Conservation (phyloP, 1,284 basidiomycete genomes). For the Tausonia pullulans region DNA sequence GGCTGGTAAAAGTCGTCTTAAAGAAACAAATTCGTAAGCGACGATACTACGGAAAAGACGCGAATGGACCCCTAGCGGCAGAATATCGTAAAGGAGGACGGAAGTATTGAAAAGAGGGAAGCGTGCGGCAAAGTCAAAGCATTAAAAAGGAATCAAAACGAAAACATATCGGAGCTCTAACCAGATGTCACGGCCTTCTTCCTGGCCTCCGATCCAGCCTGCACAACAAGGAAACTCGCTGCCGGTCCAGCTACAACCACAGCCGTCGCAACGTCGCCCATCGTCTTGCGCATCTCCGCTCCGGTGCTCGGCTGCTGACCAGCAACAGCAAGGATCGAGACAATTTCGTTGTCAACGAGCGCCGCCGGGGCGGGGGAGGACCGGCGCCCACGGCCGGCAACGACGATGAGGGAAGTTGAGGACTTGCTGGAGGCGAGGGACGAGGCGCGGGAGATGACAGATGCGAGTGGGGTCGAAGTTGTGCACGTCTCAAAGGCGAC, state of each 20-base stretch:
- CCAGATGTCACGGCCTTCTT: too few relatives aligned
- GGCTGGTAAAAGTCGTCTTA: too few relatives aligned
- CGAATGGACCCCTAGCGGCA: too few relatives aligned
- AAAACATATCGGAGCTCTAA: too few relatives aligned
- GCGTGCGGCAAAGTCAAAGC: too few relatives aligned
- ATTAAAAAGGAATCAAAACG: too few relatives aligned
- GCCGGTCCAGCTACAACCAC: slow-evolving; percentile 52
- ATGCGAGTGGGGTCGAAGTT: slow-evolving; percentile 47
- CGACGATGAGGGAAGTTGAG: slow-evolving; percentile 36
- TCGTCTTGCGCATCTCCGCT: slow-evolving; percentile 59
- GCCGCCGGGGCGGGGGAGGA: slow-evolving; percentile 48
- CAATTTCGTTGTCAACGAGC: slow-evolving; percentile 43
- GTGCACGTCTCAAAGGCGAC: slow-evolving; percentile 47
- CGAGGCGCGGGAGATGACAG: slow-evolving; percentile 39
- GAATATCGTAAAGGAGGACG: too few relatives aligned
- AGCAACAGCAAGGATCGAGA: slow-evolving; percentile 49
- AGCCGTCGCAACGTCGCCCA: slow-evolving; percentile 67
- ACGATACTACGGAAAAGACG: too few relatives aligned
- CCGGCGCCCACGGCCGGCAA: slow-evolving; percentile 61
- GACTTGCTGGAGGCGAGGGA: slow-evolving; percentile 23
- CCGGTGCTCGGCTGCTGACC: slow-evolving; percentile 41
- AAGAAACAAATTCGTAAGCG: too few relatives aligned
- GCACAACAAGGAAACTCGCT: slow-evolving; percentile 57
- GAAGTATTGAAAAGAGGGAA: too few relatives aligned
- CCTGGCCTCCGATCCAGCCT: slow-evolving; percentile 38